Evolutionary conservation across 805 yeast species (phyloP).

Genomic region (Cyberlindnera bimundalis): DNA sequence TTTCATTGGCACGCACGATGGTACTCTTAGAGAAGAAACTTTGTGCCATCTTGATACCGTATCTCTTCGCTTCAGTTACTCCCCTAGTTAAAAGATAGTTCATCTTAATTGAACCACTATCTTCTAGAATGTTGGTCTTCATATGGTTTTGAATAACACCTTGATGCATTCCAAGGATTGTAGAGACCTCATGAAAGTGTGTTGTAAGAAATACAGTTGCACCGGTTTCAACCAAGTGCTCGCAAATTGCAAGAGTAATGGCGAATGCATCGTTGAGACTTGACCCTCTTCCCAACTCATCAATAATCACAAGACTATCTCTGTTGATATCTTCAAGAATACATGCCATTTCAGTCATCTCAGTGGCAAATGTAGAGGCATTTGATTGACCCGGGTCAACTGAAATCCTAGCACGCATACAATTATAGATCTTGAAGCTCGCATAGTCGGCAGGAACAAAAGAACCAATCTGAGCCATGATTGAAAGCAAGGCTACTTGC

Average conservation of each 20-base stretch:
- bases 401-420: slow-evolving; percentile 37
- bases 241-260: slow-evolving; percentile 41
- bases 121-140: slow-evolving; percentile 28
- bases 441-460: slow-evolving; percentile 46
- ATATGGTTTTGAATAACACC: too few species aligned
- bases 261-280: slow-evolving; percentile 51
- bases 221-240: slow-evolving; percentile 23
- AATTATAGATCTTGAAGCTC: slow-evolving; percentile 36
- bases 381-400: slow-evolving; percentile 30
- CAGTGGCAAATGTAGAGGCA: slow-evolving; percentile 42
- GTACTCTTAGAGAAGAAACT: slow-evolving; percentile 26
- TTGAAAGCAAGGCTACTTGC: slow-evolving; percentile 45
- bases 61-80: slow-evolving; percentile 26
- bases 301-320: slow-evolving; percentile 41
- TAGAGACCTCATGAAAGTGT: too few species aligned
- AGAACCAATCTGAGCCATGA: slow-evolving; percentile 59
- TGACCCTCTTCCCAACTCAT: slow-evolving; percentile 56
- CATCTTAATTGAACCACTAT: slow-evolving; percentile 28
- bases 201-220: slow-evolving; percentile 36
- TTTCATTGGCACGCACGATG: slow-evolving; percentile 28
- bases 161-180: slow-evolving; percentile 43
- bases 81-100: slow-evolving; percentile 29
- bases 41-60: slow-evolving; percentile 31
- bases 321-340: slow-evolving; percentile 35
- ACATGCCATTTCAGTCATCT: slow-evolving; percentile 46